Evolutionary conservation across 2,329 filamentous ascomycete genomes (phyloP), one percentile per base, ranked within the genome.

Genomic region (Amauroascus verrucosus): DNA sequence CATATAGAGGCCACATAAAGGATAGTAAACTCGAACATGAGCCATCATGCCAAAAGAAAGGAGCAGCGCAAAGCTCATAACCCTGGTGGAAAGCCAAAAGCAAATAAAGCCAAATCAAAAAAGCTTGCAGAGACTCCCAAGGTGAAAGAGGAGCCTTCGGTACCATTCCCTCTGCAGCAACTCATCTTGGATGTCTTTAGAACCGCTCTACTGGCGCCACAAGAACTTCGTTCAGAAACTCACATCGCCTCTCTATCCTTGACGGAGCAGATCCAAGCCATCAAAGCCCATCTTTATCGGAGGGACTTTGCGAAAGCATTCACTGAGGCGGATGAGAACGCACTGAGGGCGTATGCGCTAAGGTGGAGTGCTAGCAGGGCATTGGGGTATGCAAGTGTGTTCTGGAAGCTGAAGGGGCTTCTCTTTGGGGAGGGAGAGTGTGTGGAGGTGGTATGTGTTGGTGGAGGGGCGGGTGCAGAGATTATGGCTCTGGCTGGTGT

Each of bases 301-400:
- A 81, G 93, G 30, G 87, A 97, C 66, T 97, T 97, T 69, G 76
- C 77, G 11, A 72, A 75, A 14, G 91, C 91, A 0, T 98, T 97
- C 70, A 62, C 68, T 1, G 70, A 70, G 38, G 82, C 82, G 0
- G 76, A 76, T 44, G 76, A 81, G 53, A 81, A 85, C 43, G 79
- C 84, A 61, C 77, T 96, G 16, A 81, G 85, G 56, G 86, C 85
- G 8, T 98, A 98, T 72, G 88, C 88, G 7, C 80, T 88, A 51
- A 75, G 93, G 61, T 98, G 91, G 90, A 95, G 89, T 68, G 87
- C 91, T 1, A 85, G 86, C 50, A 77, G 93, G 51, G 86, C 89
- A 0, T 72, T 97, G 50, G 88, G 84, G 58, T 97, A 97, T 70
- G 75, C 81, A n/a, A 73, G 77, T n/a, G 65, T 83, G 14, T 75